These are phyloP conservation scores for Raffaelea albimanens DNA, from an alignment of 2,329 filamentous ascomycete species.

Conservation along the genomic window DNA sequence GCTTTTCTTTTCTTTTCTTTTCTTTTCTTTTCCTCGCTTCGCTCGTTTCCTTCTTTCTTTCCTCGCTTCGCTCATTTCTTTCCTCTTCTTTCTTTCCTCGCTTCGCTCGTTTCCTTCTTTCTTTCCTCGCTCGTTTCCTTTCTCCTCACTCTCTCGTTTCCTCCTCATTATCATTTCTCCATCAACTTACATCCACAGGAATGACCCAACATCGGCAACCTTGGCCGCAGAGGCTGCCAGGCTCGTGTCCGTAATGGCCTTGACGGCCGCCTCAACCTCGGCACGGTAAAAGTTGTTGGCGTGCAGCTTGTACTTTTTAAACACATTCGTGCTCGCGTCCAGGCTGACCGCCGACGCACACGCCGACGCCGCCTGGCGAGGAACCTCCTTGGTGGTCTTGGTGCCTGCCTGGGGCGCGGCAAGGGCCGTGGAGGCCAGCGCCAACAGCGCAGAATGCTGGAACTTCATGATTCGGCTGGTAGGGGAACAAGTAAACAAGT, in stretches of 20 bases:
- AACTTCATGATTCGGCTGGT: conserved; percentile 24
- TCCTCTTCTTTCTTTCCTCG: too few relatives aligned
- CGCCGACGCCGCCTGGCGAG: conserved; percentile 18
- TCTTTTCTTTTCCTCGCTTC: too few relatives aligned
- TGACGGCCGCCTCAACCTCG: conserved; percentile 26
- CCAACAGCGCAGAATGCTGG: conserved; percentile 23
- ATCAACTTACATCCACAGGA: conserved; percentile 29
- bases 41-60: too few relatives aligned
- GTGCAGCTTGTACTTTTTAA: conserved; percentile 28
- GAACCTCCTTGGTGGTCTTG: conserved; percentile 15
- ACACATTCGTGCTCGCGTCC: conserved; percentile 28
- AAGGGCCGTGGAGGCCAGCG: conserved; percentile 24
- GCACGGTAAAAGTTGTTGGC: conserved; percentile 27
- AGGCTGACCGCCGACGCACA: conserved; percentile 27
- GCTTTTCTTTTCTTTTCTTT: too few relatives aligned
- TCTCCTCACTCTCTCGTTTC: too few relatives aligned
- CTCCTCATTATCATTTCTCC: too few relatives aligned
- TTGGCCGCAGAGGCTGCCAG: conserved; percentile 20
- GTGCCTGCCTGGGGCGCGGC: conserved; percentile 23
- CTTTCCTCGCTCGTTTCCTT: too few relatives aligned
- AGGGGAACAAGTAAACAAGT: conserved; percentile 7
- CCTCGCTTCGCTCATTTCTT: too few relatives aligned
- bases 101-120: too few relatives aligned
- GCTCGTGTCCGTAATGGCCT: conserved; percentile 18
- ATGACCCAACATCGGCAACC: conserved; percentile 29